A percentile compares a stretch with the other conserved stretches of the same genome.
Conservation (phyloP, 148 eudicot genomes). For the Polygonum aviculare region DNA sequence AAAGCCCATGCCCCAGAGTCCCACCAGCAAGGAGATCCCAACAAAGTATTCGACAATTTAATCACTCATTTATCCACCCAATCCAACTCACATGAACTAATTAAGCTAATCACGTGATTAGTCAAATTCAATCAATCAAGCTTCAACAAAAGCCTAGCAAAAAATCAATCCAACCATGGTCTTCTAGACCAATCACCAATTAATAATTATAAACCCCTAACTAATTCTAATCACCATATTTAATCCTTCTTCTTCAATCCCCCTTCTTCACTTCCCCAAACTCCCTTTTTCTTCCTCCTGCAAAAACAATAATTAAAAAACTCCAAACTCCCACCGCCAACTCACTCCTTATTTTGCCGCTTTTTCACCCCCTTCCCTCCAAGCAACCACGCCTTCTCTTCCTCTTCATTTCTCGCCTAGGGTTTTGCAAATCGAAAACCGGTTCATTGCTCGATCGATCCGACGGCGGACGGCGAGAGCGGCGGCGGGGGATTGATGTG, state of each 20-base stretch:
- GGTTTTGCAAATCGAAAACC: not conserved
- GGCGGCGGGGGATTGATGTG: conserved; percentile 29
- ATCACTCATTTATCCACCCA: not conserved
- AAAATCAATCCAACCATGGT: not conserved
- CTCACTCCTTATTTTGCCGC: not conserved
- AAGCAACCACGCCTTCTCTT: not conserved
- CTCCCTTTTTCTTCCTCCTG: not conserved
- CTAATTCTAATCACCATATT: not conserved
- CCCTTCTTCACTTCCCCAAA: not conserved
- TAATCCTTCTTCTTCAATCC: not conserved
- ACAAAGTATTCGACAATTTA: not conserved
- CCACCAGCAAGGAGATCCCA: not conserved
- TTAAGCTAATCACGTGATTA: not conserved
- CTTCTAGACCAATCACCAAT: not conserved
- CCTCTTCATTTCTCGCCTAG: not conserved
- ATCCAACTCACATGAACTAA: not conserved
- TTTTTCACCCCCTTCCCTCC: conserved; percentile 2
- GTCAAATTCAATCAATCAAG: conserved; percentile 2
- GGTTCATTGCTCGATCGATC: not conserved
- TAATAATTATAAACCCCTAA: not conserved
- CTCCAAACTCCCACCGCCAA: not conserved
- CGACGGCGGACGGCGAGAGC: not conserved
- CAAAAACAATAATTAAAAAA: not conserved
- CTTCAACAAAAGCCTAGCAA: not conserved
- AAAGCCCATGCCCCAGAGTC: not conserved